Base-by-base conservation (phyloP, 495 filamentous ascomycete species). In the Penicillium alfredii region DNA sequence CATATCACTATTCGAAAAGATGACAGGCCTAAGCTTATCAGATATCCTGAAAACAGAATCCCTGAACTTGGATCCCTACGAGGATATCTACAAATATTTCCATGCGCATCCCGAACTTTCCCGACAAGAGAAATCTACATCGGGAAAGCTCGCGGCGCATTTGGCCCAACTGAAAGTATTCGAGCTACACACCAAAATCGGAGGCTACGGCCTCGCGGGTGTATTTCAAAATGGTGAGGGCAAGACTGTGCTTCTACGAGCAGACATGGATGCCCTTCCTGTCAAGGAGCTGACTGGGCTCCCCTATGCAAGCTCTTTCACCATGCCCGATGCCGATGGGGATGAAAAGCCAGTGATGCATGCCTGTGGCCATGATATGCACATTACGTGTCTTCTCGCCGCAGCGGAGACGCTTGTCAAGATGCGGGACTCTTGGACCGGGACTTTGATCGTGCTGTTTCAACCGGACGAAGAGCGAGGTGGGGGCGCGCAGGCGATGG, bases 21-120 rank as follows among this genome's bases (percentile, higher is more conserved):
- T 63, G 60, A 17, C 51, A 6, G 22, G 43, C 7, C 17, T 14
- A 24, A 44, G n/a, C n/a, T 22, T 53, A 24, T 61, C 59, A 6
- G 35, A 40, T 2, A 49, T 57, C n/a, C 27, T 62, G 2, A 32
- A 42, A 13, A n/a, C 15, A 8, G 28, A 14, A 0, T 26, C 52
- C 1, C 8, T 64, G 8, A 46, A 66, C 20, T 30, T 76, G 2
- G 10, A 28, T 5, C 49, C 48, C 2, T 80, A 78, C 49, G 70
- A 78, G 44, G 45, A 45, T 8, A 61, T 78, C 0, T 80, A 80
- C 60, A 71, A 68, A 38, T 45, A 72, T 40, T 66, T 78, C 36
- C 76, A 80, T 50, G 48, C 66, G 3, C 53, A 77, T 35, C 76
- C 76, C 3, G 76, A 78, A 35, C 72, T 80, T 22, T 80, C 76